Conservation (phyloP, 2,329 filamentous ascomycete genomes). For the Colletotrichum sansevieriae region DNA sequence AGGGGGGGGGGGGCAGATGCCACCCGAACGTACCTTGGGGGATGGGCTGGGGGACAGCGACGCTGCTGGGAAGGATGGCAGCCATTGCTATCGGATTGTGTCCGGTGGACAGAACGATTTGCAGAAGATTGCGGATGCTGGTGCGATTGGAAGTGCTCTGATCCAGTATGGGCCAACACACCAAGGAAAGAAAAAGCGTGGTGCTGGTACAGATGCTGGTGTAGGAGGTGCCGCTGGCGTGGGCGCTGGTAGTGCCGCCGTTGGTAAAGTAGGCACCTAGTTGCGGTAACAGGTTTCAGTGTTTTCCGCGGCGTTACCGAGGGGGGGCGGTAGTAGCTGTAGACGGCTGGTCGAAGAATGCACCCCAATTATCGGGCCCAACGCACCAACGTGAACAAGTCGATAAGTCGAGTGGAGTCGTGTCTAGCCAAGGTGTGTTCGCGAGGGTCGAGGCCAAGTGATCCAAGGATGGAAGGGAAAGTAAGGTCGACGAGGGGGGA, state of each 20-base stretch:
- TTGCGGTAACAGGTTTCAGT: not conserved
- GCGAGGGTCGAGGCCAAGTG: slow-evolving; percentile 18
- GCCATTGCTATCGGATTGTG: slow-evolving; percentile 35
- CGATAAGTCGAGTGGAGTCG: slow-evolving; percentile 29
- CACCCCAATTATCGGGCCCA: slow-evolving; percentile 23
- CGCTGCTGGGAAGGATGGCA: slow-evolving; percentile 21
- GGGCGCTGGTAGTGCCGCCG: slow-evolving; percentile 12
- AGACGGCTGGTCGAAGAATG: slow-evolving; percentile 6
- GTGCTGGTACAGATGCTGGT: slow-evolving; percentile 30
- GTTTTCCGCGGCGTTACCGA: slow-evolving; percentile 36
- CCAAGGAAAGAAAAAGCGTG: slow-evolving; percentile 22
- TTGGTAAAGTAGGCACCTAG: not conserved
- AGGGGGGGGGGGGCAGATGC: not conserved
- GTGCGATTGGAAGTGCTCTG: slow-evolving; percentile 13
- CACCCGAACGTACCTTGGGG: slow-evolving; percentile 32
- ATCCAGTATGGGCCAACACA: slow-evolving; percentile 33
- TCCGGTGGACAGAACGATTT: slow-evolving; percentile 29
- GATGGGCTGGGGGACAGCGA: slow-evolving; percentile 21
- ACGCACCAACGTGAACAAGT: slow-evolving; percentile 29
- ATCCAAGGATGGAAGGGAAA: slow-evolving; percentile 2
- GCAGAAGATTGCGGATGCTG: slow-evolving; percentile 1
- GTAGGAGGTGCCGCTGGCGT: slow-evolving; percentile 8
- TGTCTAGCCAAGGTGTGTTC: slow-evolving; percentile 14
- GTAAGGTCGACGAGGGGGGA: not conserved
- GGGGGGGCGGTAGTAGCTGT: slow-evolving; percentile 17